Conservation (phyloP, 1,284 basidiomycete genomes). For the Irpex sp. region DNA sequence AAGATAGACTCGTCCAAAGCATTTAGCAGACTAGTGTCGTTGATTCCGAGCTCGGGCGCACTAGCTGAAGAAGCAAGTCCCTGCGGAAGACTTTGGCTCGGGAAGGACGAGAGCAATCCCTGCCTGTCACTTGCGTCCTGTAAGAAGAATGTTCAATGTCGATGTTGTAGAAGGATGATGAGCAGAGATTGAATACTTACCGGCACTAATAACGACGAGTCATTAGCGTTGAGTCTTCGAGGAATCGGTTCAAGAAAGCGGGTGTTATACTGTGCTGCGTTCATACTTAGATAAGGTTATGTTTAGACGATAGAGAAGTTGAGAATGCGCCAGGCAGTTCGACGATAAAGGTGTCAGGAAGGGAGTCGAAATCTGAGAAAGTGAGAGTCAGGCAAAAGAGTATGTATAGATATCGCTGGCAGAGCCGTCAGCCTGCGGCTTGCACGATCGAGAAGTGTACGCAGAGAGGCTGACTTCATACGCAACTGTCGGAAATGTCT, state of each 20-base stretch:
- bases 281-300: neutral
- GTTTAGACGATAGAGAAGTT: neutral
- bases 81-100: constrained; percentile 49
- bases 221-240: neutral
- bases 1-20: neutral
- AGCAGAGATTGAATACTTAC: neutral
- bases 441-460: too few relatives aligned
- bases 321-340: neutral
- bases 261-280: neutral
- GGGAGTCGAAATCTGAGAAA: too few relatives aligned
- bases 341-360: neutral
- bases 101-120: neutral
- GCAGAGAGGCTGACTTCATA: too few relatives aligned
- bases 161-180: too few relatives aligned
- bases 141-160: neutral
- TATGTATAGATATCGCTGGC: too few relatives aligned
- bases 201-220: neutral
- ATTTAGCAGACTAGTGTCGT: constrained; percentile 31
- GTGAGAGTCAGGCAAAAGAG: too few relatives aligned
- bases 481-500: too few relatives aligned
- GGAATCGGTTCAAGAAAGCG: neutral
- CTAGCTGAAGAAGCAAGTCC: constrained; percentile 67
- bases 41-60: constrained; percentile 89
- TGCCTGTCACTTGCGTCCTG: neutral
- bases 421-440: too few relatives aligned